Conservation (phyloP, 805 yeast genomes). For the Cyberlindnera mississippiensis region DNA sequence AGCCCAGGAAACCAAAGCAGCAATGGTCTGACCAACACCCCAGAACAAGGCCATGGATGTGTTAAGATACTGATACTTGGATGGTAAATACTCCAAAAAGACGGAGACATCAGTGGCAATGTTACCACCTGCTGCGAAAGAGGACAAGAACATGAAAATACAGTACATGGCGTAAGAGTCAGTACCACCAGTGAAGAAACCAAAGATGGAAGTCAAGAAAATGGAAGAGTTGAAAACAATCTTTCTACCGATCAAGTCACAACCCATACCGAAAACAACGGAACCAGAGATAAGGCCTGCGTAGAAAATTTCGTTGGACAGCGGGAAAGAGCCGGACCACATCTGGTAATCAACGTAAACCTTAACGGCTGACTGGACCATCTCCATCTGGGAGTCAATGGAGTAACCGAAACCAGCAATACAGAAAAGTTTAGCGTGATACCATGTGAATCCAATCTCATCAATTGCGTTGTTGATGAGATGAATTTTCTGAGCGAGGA, state of each 20-base stretch:
- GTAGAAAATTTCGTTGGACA: constrained; percentile 41
- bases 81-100: constrained; percentile 48
- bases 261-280: constrained; percentile 47
- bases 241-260: constrained; percentile 48
- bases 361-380: constrained; percentile 42
- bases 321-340: constrained; percentile 36
- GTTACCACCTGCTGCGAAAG: constrained; percentile 50
- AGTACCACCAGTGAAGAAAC: constrained; percentile 48
- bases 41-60: constrained; percentile 51
- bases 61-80: constrained; percentile 44
- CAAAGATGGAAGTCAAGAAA: constrained; percentile 41
- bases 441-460: constrained; percentile 58
- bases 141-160: constrained; percentile 41
- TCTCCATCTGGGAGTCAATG: constrained; percentile 47
- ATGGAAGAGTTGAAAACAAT: constrained; percentile 46
- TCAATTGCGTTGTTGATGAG: constrained; percentile 52
- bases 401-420: constrained; percentile 52
- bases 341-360: constrained; percentile 45
- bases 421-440: constrained; percentile 40
- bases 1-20: constrained; percentile 49
- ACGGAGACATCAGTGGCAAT: constrained; percentile 48
- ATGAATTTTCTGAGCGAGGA: constrained; percentile 34
- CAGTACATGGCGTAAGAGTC: constrained; percentile 43
- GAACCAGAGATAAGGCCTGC: constrained; percentile 48
- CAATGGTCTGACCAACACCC: constrained; percentile 56